Conservation (phyloP, 768 basidiomycete species). For the Megacollybia marginata region DNA sequence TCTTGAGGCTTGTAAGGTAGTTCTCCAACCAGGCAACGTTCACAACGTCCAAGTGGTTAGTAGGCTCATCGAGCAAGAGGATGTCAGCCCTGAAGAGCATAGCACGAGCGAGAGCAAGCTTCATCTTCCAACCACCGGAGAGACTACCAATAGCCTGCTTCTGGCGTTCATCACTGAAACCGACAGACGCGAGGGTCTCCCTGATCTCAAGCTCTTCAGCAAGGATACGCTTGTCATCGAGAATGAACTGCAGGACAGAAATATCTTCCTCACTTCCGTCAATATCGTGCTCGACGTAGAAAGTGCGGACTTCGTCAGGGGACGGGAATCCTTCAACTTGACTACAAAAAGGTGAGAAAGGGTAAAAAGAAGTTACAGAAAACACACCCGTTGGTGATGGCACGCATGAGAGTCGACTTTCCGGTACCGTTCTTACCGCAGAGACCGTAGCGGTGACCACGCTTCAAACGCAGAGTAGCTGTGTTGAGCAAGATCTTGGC, state of each 20-base stretch:
- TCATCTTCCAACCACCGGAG: slow-evolving; percentile 99
- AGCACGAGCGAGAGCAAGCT: slow-evolving; percentile 92
- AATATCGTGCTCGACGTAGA: slow-evolving; percentile 99
- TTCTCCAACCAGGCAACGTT: slow-evolving; percentile 97
- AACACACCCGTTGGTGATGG: slow-evolving; percentile 74
- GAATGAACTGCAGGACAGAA: slow-evolving; percentile 83
- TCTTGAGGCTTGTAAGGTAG: slow-evolving; percentile 81
- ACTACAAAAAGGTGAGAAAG: slow-evolving; percentile 22
- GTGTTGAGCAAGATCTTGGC: slow-evolving; percentile 98
- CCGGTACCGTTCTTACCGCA: slow-evolving; percentile 99
- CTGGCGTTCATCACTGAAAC: slow-evolving; percentile 87
- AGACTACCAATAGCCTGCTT: slow-evolving; percentile 78
- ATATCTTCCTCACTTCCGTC: slow-evolving; percentile 92
- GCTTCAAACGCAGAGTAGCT: slow-evolving; percentile 93
- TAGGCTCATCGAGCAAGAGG: slow-evolving; percentile 92
- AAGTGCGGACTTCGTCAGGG: slow-evolving; percentile 93
- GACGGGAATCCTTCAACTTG: slow-evolving; percentile 99
- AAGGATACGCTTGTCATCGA: slow-evolving; percentile 76
- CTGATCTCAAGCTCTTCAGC: slow-evolving; percentile 63
- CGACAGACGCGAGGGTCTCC: slow-evolving; percentile 82
- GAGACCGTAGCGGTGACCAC: slow-evolving; percentile 97
- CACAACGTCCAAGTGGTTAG: slow-evolving; percentile 95
- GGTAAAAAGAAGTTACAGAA: neutral
- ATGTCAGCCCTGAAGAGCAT: slow-evolving; percentile 99
- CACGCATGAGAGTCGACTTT: slow-evolving; percentile 91